A percentile compares a stretch with the other conserved stretches of the same genome.
These are phyloP conservation scores for Acacia melanoxylon DNA, from an alignment of 306 rosid genomes.

Conservation along the genomic window DNA sequence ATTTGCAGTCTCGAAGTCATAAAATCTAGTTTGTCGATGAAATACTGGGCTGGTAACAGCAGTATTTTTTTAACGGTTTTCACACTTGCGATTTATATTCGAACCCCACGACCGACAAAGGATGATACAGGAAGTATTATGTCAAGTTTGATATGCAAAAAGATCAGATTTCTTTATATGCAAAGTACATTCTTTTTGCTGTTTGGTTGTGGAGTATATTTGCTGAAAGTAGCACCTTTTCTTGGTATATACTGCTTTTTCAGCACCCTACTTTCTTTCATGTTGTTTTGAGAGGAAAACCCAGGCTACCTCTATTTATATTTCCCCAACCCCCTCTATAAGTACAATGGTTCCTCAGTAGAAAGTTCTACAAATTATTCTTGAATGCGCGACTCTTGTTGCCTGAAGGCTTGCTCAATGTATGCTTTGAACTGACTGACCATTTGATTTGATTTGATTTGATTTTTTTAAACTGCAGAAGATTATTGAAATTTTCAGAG, in stretches of 20 bases:
- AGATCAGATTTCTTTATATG: slow-evolving; percentile 28
- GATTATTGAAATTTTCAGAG: slow-evolving; percentile 29
- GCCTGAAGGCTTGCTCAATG: slow-evolving; percentile 17
- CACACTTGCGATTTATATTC: slow-evolving; percentile 4
- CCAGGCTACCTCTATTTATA: slow-evolving; percentile 16
- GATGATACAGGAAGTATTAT: slow-evolving; percentile 12
- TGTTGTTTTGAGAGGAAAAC: slow-evolving; percentile 36
- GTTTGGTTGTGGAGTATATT: slow-evolving; percentile 36
- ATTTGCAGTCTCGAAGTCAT: slow-evolving; percentile 21
- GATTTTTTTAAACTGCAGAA: slow-evolving; percentile 38
- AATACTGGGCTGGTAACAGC: slow-evolving; percentile 18
- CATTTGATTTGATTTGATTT: slow-evolving; percentile 13
- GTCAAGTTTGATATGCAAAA: slow-evolving; percentile 27
- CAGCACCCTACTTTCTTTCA: slow-evolving; percentile 32
- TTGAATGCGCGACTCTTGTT: slow-evolving; percentile 20
- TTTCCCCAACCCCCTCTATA: neutral
- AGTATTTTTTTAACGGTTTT: neutral
- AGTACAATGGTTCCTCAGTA: neutral
- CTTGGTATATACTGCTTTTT: slow-evolving; percentile 39
- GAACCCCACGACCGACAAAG: slow-evolving; percentile 22
- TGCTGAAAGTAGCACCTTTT: slow-evolving; percentile 37
- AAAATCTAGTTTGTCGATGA: slow-evolving; percentile 30
- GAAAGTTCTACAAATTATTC: slow-evolving; percentile 9
- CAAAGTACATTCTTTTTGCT: slow-evolving; percentile 39
- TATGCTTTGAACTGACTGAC: slow-evolving; percentile 14